Base-by-base conservation (phyloP, 1,284 basidiomycete species). In the Gomphus bonarii region DNA sequence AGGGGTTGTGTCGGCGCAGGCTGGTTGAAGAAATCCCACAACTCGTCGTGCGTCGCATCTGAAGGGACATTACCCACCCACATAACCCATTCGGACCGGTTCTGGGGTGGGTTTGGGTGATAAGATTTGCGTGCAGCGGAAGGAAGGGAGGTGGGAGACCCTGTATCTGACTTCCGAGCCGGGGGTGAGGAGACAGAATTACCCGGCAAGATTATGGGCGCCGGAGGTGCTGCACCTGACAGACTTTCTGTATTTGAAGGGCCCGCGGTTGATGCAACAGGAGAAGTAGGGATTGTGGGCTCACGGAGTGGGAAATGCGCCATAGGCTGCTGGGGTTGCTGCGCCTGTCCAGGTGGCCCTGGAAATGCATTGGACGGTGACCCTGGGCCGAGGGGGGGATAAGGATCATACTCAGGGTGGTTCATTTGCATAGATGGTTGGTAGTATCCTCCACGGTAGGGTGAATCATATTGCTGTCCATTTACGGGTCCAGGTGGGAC, bases 51-150 rank as follows among this genome's bases (percentile, higher is more conserved):
- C 0, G 84, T 85, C 5, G 91, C 84, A 65, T 97, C 91, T 11
- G 78, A 77, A 0, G 91, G 89, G 3, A 95, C 85, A 64, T 95
- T 95, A 10, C 92, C 92, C 16, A 82, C 82, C 95, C 95, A 97
- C 88, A 97, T 91, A 2, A 95, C 94, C 87, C 86, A 95, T 61
- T 94, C 91, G 20, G 90, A 92, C 11, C 91, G 80, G 51, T 87
- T 77, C 7, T 80, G 71, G 12, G 84, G 83, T 1, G 82, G 79
- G 59, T 81, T 83, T 1, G 85, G 82, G 59, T 85, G 85, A 63
- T 83, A 75, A 18, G 66, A 54, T 28, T 67, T 64, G 16, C 70
- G 69, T 12, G 57, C 43, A n/a, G 31, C 38, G 4, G 38, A 22
- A 38, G 33, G 36, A 53, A 57, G 48, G 22, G 50, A 14, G 40